Evolutionary conservation across 2,329 filamentous ascomycete genomes (phyloP), one percentile per base, ranked within the genome.

Genomic region (Mycogone perniciosa): DNA sequence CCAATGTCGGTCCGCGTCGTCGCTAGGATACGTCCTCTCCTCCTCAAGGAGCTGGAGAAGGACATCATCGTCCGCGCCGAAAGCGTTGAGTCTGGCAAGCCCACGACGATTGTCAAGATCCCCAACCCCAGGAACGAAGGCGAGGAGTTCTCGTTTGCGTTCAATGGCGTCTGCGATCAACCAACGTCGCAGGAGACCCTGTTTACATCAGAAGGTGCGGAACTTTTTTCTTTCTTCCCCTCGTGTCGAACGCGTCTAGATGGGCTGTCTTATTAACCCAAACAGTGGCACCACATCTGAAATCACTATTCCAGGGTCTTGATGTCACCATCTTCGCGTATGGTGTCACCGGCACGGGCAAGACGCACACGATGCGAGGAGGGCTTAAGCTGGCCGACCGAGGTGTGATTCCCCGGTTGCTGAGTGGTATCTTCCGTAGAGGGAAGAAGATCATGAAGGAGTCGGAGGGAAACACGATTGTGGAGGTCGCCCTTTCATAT

Each of bases 341-440:
- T 66, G 91, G 91, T 54, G 89, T 92, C 53, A 96, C 91, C 0
- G 91, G 91, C 43, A 95, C 90, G 0, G 91, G 91, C 50, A 96
- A 96, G 72, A 96, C 91, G 53, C 89, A 96, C 70, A 96, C 91
- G 3, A 96, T 96, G 90, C 85, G 91, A 57, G 91, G 91, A 57
- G 91, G 91, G 37, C 81, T 95, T 68, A 88, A 86, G 64, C 76
- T 96, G 50, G 85, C 86, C 5, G 90, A 96, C 50, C 80, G 91
- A 59, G 91, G 91, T 55, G 86, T 93, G 37, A 96, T 96, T 58
- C 91, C 91, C 10, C 77, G 91, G 53, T 72, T 96, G 50, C 76
- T 96, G 40, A 95, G 89, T 68, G 82, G 81, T 59, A 87, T 97
- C 52, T 97, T 92, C 66, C 81, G 92, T 44, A 79, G 89, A 54